These are phyloP conservation scores for Epichloe uncinata DNA, from an alignment of 2,329 filamentous ascomycete species.

Conservation along the genomic window DNA sequence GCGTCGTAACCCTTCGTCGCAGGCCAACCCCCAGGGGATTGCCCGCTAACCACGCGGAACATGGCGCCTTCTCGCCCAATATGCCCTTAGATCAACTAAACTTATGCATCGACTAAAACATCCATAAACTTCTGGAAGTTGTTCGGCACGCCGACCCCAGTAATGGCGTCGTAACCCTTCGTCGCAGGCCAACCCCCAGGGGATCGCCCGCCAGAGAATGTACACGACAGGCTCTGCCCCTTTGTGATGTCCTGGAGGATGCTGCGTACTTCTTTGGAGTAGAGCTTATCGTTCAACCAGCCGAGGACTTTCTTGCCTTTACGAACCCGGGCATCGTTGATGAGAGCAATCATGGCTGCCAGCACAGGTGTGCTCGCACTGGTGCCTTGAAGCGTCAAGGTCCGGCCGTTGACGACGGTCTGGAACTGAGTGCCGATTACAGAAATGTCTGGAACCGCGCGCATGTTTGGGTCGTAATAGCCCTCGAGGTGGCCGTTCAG, in stretches of 20 bases:
- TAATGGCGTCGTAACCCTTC: slow-evolving; percentile 34
- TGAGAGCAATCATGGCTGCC: slow-evolving; percentile 38
- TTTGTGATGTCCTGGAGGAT: slow-evolving; percentile 28
- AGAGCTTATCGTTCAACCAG: slow-evolving; percentile 39
- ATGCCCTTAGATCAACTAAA: neutral
- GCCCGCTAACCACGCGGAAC: slow-evolving; percentile 8
- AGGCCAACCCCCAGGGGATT: slow-evolving; percentile 27
- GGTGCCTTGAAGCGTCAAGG: slow-evolving; percentile 25
- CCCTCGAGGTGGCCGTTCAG: slow-evolving; percentile 29
- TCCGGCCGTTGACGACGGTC: slow-evolving; percentile 18
- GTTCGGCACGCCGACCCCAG: slow-evolving; percentile 34
- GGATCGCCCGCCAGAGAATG: slow-evolving; percentile 18
- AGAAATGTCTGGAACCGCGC: slow-evolving; percentile 38
- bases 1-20: slow-evolving; percentile 32
- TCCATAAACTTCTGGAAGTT: slow-evolving; percentile 26
- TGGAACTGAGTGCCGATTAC: slow-evolving; percentile 45
- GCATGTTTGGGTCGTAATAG: slow-evolving; percentile 31
- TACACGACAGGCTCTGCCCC: slow-evolving; percentile 28
- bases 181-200: slow-evolving; percentile 30
- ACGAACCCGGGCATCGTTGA: slow-evolving; percentile 39
- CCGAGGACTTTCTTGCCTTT: slow-evolving; percentile 35
- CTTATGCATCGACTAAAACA: slow-evolving; percentile 16
- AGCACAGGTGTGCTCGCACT: slow-evolving; percentile 41
- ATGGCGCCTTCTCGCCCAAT: neutral
- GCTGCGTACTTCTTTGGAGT: slow-evolving; percentile 23